phyloP scores from a whole-genome alignment of 2,329 filamentous ascomycete genomes.

The Penicillium sp. region DNA sequence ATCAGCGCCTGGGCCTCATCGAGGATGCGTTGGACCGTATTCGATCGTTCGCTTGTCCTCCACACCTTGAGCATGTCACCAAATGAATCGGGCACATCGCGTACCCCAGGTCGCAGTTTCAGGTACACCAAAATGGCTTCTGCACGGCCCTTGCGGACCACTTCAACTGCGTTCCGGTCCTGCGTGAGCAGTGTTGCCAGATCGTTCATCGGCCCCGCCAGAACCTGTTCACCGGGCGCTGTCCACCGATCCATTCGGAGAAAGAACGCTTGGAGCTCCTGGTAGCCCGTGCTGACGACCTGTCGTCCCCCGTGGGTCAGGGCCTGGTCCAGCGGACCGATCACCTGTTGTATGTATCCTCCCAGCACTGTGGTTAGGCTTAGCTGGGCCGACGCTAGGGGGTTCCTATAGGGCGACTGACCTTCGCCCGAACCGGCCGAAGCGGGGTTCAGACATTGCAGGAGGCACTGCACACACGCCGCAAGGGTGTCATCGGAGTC shows the following conservation, averaged over 20 bases:
- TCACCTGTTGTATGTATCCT: slow-evolving; percentile 30
- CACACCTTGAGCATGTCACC: slow-evolving; percentile 31
- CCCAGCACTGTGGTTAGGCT: slow-evolving; percentile 32
- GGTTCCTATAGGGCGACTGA: slow-evolving; percentile 19
- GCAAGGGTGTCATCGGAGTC: slow-evolving; percentile 39
- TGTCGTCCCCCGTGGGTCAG: slow-evolving; percentile 33
- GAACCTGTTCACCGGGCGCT: slow-evolving; percentile 21
- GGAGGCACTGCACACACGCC: slow-evolving; percentile 39
- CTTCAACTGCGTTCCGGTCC: slow-evolving; percentile 38
- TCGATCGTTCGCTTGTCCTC: slow-evolving; percentile 42
- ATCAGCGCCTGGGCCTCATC: slow-evolving; percentile 30
- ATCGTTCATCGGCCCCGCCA: slow-evolving; percentile 28
- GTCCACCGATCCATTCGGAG: slow-evolving; percentile 29
- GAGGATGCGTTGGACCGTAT: slow-evolving; percentile 34
- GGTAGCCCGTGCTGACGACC: slow-evolving; percentile 37
- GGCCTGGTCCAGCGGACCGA: slow-evolving; percentile 30
- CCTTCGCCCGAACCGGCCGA: slow-evolving; percentile 24
- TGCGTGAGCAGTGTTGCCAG: slow-evolving; percentile 33
- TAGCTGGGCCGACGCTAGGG: slow-evolving; percentile 26
- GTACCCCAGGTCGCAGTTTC: slow-evolving; percentile 23
- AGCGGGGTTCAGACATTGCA: slow-evolving; percentile 38
- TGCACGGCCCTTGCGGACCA: slow-evolving; percentile 39
- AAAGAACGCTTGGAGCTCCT: slow-evolving; percentile 36
- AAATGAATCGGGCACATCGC: slow-evolving; percentile 20
- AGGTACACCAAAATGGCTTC: slow-evolving; percentile 36